phyloP scores from a whole-genome alignment of 371 early-diverging fungal genomes.

The Mucor velutinosus region DNA sequence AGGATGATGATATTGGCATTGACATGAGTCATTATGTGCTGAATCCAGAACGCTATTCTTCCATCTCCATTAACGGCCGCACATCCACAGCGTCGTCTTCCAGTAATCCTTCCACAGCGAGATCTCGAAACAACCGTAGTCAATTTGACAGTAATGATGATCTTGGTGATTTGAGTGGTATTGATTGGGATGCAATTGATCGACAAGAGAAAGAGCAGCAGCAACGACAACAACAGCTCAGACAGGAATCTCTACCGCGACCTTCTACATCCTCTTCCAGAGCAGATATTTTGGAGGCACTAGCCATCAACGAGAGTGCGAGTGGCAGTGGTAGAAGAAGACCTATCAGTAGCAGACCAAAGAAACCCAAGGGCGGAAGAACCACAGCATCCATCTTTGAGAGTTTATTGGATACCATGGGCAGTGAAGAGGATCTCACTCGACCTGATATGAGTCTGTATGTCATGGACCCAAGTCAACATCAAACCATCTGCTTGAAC shows the following conservation, averaged over 20 bases:
- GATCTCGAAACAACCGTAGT: not conserved
- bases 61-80: constrained; percentile 6
- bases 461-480: constrained; percentile 10
- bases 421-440: not conserved
- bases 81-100: not conserved
- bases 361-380: not conserved
- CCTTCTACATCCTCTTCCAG: not conserved
- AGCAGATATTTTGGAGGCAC: not conserved
- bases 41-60: constrained; percentile 12
- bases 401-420: not conserved
- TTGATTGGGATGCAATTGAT: not conserved
- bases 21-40: constrained; percentile 19
- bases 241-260: not conserved
- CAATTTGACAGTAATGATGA: not conserved
- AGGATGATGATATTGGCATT: not conserved
- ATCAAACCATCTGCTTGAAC: constrained; percentile 14
- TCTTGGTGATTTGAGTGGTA: not conserved
- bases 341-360: not conserved
- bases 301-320: not conserved
- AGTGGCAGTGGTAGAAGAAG: not conserved
- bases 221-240: not conserved
- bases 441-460: constrained; percentile 19
- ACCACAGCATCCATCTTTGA: not conserved
- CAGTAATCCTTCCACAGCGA: constrained; percentile 2
- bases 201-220: not conserved